Evolutionary conservation across 768 basidiomycete species (phyloP).

Genomic region (Gloeopeniophorella convolvens): DNA sequence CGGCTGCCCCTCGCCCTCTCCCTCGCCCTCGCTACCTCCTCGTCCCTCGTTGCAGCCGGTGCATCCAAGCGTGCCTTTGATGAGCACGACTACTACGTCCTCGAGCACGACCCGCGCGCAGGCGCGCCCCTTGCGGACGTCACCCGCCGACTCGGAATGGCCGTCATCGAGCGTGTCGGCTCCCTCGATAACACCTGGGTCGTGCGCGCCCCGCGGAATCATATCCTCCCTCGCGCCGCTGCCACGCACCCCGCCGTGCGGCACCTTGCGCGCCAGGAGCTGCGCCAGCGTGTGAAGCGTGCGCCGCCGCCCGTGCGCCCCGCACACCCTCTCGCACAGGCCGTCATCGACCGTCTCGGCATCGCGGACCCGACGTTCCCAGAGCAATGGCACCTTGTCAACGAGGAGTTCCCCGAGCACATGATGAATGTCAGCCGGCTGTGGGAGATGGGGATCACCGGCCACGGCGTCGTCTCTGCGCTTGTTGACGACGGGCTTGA

Average conservation of each 20-base stretch:
- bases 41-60: slow-evolving; percentile 28
- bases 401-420: slow-evolving; percentile 72
- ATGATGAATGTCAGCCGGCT: slow-evolving; percentile 90
- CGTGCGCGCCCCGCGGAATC: slow-evolving; percentile 50
- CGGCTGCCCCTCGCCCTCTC: slow-evolving; percentile 23
- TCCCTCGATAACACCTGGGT: slow-evolving; percentile 81
- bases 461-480: slow-evolving; percentile 78
- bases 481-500: slow-evolving; percentile 96
- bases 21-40: slow-evolving; percentile 27
- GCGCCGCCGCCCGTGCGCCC: slow-evolving; percentile 56
- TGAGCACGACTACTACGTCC: slow-evolving; percentile 77
- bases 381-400: slow-evolving; percentile 93
- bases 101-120: slow-evolving; percentile 53
- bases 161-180: slow-evolving; percentile 84
- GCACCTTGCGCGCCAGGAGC: slow-evolving; percentile 54
- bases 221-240: slow-evolving; percentile 26
- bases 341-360: slow-evolving; percentile 51
- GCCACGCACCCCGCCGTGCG: slow-evolving; percentile 39
- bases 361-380: slow-evolving; percentile 79
- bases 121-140: slow-evolving; percentile 55
- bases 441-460: slow-evolving; percentile 89
- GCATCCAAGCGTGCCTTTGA: slow-evolving; percentile 44
- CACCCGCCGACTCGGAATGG: slow-evolving; percentile 57
- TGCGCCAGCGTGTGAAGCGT: slow-evolving; percentile 65
- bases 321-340: slow-evolving; percentile 33